A percentile compares a stretch with the other conserved stretches of the same genome.
phyloP scores from a whole-genome alignment of 371 early-diverging fungal species.

The Gilbertella persicaria region DNA sequence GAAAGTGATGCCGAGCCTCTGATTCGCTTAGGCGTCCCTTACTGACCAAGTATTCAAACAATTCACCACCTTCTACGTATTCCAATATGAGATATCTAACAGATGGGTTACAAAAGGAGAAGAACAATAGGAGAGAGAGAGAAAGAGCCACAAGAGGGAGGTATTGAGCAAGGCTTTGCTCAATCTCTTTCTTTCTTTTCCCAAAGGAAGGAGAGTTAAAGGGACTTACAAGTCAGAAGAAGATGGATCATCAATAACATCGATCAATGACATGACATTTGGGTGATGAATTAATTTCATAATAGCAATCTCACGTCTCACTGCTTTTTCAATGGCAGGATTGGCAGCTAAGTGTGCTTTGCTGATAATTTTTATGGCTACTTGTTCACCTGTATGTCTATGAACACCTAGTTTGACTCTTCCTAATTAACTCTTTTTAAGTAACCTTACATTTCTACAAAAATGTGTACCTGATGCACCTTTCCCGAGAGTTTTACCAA shows the following conservation, averaged over 20 bases:
- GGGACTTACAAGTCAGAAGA: conserved; percentile 69
- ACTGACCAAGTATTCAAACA: conserved; percentile 53
- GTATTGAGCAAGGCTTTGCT: too few relatives aligned
- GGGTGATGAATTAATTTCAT: conserved; percentile 73
- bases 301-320: conserved; percentile 75
- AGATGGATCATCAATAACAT: conserved; percentile 71
- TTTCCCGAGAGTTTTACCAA: conserved; percentile 54
- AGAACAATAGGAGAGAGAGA: background rate
- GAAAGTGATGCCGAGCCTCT: conserved; percentile 91
- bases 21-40: conserved; percentile 62
- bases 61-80: conserved; percentile 54
- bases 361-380: conserved; percentile 54
- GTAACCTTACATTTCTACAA: conserved; percentile 1
- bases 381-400: conserved; percentile 45
- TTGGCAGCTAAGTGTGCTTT: conserved; percentile 51
- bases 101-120: background rate
- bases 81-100: conserved; percentile 45
- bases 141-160: background rate
- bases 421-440: conserved; percentile 19
- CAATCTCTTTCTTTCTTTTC: too few relatives aligned
- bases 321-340: conserved; percentile 67
- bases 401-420: conserved; percentile 52
- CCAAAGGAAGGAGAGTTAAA: conserved; percentile 1
- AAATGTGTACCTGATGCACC: conserved; percentile 50
- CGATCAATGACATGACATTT: conserved; percentile 66